These are phyloP conservation scores for Scalesia atractyloides DNA, from an alignment of 129 eudicot species.

Conservation along the genomic window DNA sequence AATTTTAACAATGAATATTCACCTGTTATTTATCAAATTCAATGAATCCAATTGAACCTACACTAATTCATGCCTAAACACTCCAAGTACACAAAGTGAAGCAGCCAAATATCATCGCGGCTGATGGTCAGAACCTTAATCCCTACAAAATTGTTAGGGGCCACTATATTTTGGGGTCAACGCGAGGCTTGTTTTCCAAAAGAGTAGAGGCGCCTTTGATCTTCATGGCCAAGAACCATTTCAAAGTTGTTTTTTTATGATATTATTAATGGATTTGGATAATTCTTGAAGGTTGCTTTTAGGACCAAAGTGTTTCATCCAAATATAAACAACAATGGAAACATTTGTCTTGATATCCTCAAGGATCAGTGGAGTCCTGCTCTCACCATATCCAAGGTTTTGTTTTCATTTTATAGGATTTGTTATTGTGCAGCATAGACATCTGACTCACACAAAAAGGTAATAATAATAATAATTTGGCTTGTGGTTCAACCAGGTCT, in stretches of 20 bases:
- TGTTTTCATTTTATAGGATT: background rate
- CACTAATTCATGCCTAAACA: no score
- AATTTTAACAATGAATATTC: no score
- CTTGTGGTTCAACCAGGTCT: slow-evolving; percentile 44
- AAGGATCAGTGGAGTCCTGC: slow-evolving; percentile 94
- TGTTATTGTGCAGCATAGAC: background rate
- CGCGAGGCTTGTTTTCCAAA: no score
- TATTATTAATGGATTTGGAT: slow-evolving; percentile 8
- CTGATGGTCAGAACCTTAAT: no score
- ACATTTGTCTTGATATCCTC: slow-evolving; percentile 77
- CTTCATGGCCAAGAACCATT: background rate
- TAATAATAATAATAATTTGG: background rate
- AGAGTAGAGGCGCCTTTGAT: background rate
- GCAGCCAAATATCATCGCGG: no score
- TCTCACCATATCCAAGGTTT: slow-evolving; percentile 84
- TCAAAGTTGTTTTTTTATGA: background rate
- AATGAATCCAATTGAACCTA: no score
- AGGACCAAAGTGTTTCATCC: slow-evolving; percentile 82
- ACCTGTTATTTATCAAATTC: no score
- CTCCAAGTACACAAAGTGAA: no score
- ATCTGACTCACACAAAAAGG: background rate
- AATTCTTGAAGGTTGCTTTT: slow-evolving; percentile 63
- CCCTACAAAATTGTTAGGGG: no score
- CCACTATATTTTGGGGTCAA: no score
- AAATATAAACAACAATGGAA: slow-evolving; percentile 75